A percentile compares a stretch with the other conserved stretches of the same genome.
phyloP scores from a whole-genome alignment of 2,329 filamentous ascomycete species.

The Aspergillus nomiae region DNA sequence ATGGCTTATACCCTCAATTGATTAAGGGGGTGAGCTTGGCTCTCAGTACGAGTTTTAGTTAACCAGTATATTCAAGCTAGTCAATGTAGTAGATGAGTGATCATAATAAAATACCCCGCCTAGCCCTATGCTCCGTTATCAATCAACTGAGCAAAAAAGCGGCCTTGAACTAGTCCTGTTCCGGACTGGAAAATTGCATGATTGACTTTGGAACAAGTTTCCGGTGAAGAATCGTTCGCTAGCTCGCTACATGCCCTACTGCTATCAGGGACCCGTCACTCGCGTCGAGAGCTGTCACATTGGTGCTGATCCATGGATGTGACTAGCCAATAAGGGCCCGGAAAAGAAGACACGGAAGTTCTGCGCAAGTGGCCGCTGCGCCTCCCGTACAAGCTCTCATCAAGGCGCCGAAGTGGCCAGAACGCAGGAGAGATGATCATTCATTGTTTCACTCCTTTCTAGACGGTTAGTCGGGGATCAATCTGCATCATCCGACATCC shows the following conservation, averaged over 20 bases:
- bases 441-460: constrained; percentile 3
- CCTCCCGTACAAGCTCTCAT: constrained; percentile 29
- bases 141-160: neutral
- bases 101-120: neutral
- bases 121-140: neutral
- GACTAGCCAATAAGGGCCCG: constrained; percentile 9
- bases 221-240: too few species aligned
- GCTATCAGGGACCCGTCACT: too few species aligned
- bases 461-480: neutral
- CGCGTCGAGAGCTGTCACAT: too few species aligned
- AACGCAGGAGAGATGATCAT: constrained; percentile 16
- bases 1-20: too few species aligned
- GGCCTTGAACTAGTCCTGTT: too few species aligned
- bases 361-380: constrained; percentile 36
- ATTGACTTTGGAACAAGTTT: too few species aligned
- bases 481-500: constrained; percentile 5
- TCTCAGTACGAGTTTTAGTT: neutral
- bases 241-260: too few species aligned
- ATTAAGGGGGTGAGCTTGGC: too few species aligned
- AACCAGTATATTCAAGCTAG: neutral
- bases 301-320: neutral
- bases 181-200: too few species aligned
- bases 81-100: too few species aligned
- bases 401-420: constrained; percentile 31
- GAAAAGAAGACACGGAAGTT: constrained; percentile 21